Base-by-base conservation (phyloP, 2,329 filamentous ascomycete species). In the Rhynchosporium graminicola region DNA sequence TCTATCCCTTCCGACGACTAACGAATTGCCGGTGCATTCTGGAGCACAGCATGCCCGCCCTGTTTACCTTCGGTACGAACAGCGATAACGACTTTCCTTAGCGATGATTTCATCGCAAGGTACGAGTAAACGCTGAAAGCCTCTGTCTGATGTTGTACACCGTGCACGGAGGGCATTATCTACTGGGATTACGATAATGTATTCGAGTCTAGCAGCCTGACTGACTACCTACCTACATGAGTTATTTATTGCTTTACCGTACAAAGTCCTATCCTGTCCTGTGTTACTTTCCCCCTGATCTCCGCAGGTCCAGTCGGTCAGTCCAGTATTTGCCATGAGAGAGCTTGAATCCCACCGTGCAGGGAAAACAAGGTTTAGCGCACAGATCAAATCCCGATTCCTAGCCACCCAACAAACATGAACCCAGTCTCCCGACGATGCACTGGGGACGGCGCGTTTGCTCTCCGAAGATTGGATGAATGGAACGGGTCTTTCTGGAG, bases 131-230 rank as follows among this genome's bases (percentile, higher is more conserved):
- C n/a, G 51, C 51, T 54, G 51, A 54, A 20, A 20, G 20, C 20
- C 20, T 20, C 20, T 20, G 20, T 20, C 20, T 20, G 20, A 20
- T 20, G 1, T 20, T 20, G 20, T 20, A 20, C 20, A 20, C 20
- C 20, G 20, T 20, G 20, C 1, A 20, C 20, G 33, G 51, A 33
- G 20, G 50, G 38, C 38, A 33, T 38, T 29, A 7, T 28, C 38
- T 40, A 54, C 33, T 20, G 51, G 51, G 15, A 15, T n/a, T 8
- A 15, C 29, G 29, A 5, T 52, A 6, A 15, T 28, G 51, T 54
- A 54, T 54, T 54, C 40, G 51, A 20, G 36, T n/a, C 12, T 20
- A 29, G 40, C 51, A 54, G 51, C 51, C 51, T 54, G 51, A 52
- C 20, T 20, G 20, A 20, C 20, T 20, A 20, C 20, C 20, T 20